Evolutionary conservation across 2,329 filamentous ascomycete genomes (phyloP).

Genomic region (Xylaria sp.): DNA sequence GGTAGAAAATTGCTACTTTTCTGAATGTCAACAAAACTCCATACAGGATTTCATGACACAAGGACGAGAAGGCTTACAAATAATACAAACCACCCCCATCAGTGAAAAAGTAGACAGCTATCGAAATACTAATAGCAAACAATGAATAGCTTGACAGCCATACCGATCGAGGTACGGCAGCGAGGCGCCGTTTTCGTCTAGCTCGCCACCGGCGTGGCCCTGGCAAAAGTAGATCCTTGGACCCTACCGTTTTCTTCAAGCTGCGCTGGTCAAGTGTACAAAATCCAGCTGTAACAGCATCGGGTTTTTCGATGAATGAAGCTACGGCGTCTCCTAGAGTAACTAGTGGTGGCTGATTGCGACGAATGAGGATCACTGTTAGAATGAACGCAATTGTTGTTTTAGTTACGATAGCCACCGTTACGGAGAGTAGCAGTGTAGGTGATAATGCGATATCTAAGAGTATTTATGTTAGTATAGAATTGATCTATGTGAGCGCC

Average conservation of each 20-base stretch:
- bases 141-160: slow-evolving; percentile 5
- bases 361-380: background rate
- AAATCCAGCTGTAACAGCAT: background rate
- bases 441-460: background rate
- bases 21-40: background rate
- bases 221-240: background rate
- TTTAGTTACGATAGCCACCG: background rate
- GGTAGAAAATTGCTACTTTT: slow-evolving; percentile 1
- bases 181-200: background rate
- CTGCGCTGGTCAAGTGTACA: background rate
- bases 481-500: background rate
- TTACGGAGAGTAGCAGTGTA: background rate
- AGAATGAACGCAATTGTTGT: background rate
- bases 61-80: background rate
- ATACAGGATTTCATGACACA: background rate
- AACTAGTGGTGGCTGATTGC: background rate
- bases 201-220: background rate
- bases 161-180: background rate
- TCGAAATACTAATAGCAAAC: background rate
- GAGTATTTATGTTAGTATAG: background rate
- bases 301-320: slow-evolving; percentile 14
- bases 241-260: background rate
- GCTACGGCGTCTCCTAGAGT: slow-evolving; percentile 19
- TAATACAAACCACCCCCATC: background rate
- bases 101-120: background rate